Base-by-base conservation (phyloP, 2,329 filamentous ascomycete genomes). In the Pseudogymnoascus sp. region DNA sequence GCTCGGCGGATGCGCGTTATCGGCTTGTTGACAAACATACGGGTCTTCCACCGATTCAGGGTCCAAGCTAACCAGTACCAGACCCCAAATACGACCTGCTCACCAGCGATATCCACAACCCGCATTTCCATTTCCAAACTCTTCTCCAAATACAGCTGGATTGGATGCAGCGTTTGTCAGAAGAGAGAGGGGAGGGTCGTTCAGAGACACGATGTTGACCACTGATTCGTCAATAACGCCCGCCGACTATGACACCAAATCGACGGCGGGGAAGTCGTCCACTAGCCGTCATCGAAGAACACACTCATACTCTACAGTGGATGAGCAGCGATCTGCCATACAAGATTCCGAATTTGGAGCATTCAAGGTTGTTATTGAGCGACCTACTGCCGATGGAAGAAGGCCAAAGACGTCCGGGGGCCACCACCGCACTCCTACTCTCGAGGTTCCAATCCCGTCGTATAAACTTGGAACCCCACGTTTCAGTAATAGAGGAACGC, bases 401-500 rank as follows among this genome's bases (percentile, higher is more conserved):
- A 81, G 84, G 60, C 82, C 86, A 27, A 87, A 82, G 70, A 87
- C 85, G 4, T 80, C 84, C 65, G 75, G 79, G 13, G 35, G 59
- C 3, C 64, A 70, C 67, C 66, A 72, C 10, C 68, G 74, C 15
- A 70, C 72, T 40, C 85, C 84, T 10, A 76, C 85, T 36, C 78
- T 95, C 59, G 84, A 92, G 67, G 82, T 93, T 45, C 80, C 86
- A 21, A 96, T 96, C 59, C 92, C 92, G 36, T 87, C 89, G 62
- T 95, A 92, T 80, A 87, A 87, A 66, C 78, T 97, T 62, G 92
- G 92, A 10, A 89, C 87, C 1, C 90, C 91, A 15, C 84, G 86
- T 63, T 96, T 96, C 74, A 93, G 88, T 65, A 77, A 83, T 60
- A 82, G 83, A 67, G 91, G 91, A 9, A 92, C 88, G 2, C 86